These are phyloP conservation scores for Solanum chiquidenum DNA, from an alignment of 257 asterid species.

Conservation along the genomic window DNA sequence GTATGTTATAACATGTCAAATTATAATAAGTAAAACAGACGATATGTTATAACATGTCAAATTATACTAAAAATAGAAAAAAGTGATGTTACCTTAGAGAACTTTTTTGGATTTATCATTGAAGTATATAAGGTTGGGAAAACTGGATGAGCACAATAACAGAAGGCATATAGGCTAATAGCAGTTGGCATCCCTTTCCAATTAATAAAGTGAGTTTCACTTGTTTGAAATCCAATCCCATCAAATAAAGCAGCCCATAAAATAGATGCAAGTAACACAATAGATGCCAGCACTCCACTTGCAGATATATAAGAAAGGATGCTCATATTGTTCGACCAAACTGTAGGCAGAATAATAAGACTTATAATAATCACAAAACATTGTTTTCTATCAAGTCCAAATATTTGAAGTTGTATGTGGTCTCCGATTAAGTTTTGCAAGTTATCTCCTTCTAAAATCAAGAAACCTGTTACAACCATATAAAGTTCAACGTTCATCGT, in stretches of 20 bases:
- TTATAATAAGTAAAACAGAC: neutral
- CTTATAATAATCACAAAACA: slow-evolving; percentile 44
- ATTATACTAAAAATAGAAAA: neutral
- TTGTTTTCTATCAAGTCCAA: slow-evolving; percentile 39
- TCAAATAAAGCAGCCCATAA: slow-evolving; percentile 57
- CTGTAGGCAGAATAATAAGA: slow-evolving; percentile 61
- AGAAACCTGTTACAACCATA: slow-evolving; percentile 78
- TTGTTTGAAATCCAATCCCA: slow-evolving; percentile 48
- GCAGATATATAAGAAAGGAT: slow-evolving; percentile 75
- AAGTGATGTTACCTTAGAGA: slow-evolving; percentile 50
- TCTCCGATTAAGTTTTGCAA: slow-evolving; percentile 36
- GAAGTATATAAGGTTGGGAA: slow-evolving; percentile 79
- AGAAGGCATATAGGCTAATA: slow-evolving; percentile 66
- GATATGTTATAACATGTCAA: neutral
- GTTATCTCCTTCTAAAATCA: slow-evolving; percentile 86
- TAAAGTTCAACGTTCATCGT: slow-evolving; percentile 60
- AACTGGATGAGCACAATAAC: slow-evolving; percentile 96
- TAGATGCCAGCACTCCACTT: slow-evolving; percentile 67
- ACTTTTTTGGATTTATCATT: slow-evolving; percentile 56
- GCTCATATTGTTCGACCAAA: slow-evolving; percentile 64
- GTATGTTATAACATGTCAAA: neutral
- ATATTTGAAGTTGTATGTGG: slow-evolving; percentile 9
- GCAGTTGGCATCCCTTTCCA: slow-evolving; percentile 67
- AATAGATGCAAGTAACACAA: slow-evolving; percentile 43
- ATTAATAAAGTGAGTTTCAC: slow-evolving; percentile 22